Base-by-base conservation (phyloP, 768 basidiomycete species). In the Suillus weaverae region DNA sequence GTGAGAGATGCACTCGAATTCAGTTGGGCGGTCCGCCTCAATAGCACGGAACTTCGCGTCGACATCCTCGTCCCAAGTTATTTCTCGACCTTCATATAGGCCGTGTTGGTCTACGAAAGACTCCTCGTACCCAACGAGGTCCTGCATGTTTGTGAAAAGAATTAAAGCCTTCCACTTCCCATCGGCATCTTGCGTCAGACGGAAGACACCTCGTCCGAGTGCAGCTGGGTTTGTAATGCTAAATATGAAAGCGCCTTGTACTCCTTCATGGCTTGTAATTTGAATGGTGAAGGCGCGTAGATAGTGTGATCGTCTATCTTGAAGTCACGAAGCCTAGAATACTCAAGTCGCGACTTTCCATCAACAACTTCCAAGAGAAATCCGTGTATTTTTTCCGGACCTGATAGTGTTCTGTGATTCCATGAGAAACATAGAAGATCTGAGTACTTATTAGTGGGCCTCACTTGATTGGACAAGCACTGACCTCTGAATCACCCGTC, bases 121-220 rank as follows among this genome's bases (percentile, higher is more conserved):
- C 72, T 86, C 84, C 0, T 83, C 83, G 69, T 78, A 78, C 1
- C 76, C 82, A 36, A 84, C 82, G 65, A 89, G 71, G 36, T 79
- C 81, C 57, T 87, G 84, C 16, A 90, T 76, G 62, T 84, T 81
- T 5, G 87, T 89, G 69, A 83, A 86, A n/a, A 87, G 68, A 20
- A 78, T 77, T 66, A 84, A 80, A 0, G 86, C 85, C 70, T 83
- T 85, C 88, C 88, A 89, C 32, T 74, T 72, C 5, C 77, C 77
- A 46, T 70, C 70, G 8, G 71, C 56, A 11, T 76, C 76, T 1
- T 83, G 85, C 0, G 88, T 75, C n/a, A 88, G 78, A 20, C 86
- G 79, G 11, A 80, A 78, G 22, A 88, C 75, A 6, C 85, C 87
- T 26, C 55, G 55, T 35, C 36, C 55, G 35, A 36, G 8, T 38